Percentiles rank a stretch among this genome's conserved stretches.
phyloP scores from a whole-genome alignment of 2,329 filamentous ascomycete species.

The Sclerotinia nivalis region DNA sequence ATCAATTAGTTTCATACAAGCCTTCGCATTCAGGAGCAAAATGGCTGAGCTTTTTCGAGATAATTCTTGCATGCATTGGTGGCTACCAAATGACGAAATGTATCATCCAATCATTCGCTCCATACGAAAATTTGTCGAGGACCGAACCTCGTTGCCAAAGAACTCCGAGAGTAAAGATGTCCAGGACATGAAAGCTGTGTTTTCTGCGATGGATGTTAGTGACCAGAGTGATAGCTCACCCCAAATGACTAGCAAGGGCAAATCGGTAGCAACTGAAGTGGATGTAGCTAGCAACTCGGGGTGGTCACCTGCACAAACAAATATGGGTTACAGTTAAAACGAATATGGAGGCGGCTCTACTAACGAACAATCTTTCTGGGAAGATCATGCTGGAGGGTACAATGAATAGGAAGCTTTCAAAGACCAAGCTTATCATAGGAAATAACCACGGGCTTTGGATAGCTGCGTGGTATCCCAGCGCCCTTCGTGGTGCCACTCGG shows the following conservation, averaged over 20 bases:
- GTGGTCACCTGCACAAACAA: slow-evolving; percentile 17
- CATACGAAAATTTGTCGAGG: slow-evolving; percentile 78
- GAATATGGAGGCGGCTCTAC: slow-evolving; percentile 17
- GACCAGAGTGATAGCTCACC: slow-evolving; percentile 37
- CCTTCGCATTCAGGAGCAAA: slow-evolving; percentile 68
- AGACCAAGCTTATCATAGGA: background rate
- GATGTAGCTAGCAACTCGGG: slow-evolving; percentile 26
- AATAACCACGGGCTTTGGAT: background rate
- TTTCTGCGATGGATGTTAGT: slow-evolving; percentile 61
- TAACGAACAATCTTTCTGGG: slow-evolving; percentile 13
- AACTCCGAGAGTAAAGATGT: slow-evolving; percentile 63
- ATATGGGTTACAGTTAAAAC: slow-evolving; percentile 8
- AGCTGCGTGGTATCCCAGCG: background rate
- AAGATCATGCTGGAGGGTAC: background rate
- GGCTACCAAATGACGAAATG: slow-evolving; percentile 81
- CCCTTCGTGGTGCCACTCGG: background rate
- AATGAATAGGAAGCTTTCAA: background rate
- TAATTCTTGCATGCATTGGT: slow-evolving; percentile 75
- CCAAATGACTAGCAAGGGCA: slow-evolving; percentile 22
- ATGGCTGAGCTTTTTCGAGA: slow-evolving; percentile 77
- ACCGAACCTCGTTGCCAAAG: slow-evolving; percentile 64
- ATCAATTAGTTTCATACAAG: slow-evolving; percentile 75
- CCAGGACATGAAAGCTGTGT: slow-evolving; percentile 73
- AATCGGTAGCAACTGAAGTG: slow-evolving; percentile 12
- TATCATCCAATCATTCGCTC: slow-evolving; percentile 72